These are phyloP conservation scores for Metschnikowia drakensbergensis DNA, from an alignment of 805 yeast genomes.

Conservation along the genomic window DNA sequence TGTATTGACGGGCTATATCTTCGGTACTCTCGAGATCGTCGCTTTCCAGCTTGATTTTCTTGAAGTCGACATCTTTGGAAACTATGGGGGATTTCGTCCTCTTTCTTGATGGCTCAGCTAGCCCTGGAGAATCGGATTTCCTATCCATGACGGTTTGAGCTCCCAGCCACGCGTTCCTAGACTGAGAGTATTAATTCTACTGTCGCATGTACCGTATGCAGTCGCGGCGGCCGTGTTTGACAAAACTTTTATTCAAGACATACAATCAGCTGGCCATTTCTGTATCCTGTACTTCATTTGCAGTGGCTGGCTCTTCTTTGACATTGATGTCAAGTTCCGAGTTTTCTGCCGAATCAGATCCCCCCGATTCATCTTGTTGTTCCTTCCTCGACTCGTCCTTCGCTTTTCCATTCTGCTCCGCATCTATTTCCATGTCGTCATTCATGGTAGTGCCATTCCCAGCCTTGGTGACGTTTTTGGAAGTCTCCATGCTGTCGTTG, in stretches of 20 bases:
- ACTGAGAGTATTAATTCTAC: not conserved
- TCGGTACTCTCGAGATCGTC: constrained; percentile 25
- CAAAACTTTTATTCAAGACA: not conserved
- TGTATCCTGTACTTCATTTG: constrained; percentile 4
- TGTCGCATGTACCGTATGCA: not conserved
- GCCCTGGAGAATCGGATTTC: not conserved
- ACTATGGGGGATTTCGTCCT: constrained; percentile 16
- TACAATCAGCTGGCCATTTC: not conserved
- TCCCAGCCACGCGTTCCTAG: not conserved
- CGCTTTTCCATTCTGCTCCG: not conserved
- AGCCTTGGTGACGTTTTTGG: not conserved
- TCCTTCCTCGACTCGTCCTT: not conserved
- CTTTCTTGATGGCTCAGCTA: constrained; percentile 5
- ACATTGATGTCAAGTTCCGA: not conserved
- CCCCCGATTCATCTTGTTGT: not conserved
- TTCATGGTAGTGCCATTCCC: not conserved
- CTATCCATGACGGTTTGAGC: not conserved
- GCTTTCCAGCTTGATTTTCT: constrained; percentile 9
- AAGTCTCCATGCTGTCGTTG: not conserved
- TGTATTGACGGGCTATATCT: constrained; percentile 36
- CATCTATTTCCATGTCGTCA: constrained; percentile 1
- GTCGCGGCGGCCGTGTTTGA: not conserved
- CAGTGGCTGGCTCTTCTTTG: not conserved
- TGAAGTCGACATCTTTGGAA: constrained; percentile 9
- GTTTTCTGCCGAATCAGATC: not conserved